Evolutionary conservation across 2,329 filamentous ascomycete genomes (phyloP), one percentile per base, ranked within the genome.

Genomic region (Dactylellina parvicollis): DNA sequence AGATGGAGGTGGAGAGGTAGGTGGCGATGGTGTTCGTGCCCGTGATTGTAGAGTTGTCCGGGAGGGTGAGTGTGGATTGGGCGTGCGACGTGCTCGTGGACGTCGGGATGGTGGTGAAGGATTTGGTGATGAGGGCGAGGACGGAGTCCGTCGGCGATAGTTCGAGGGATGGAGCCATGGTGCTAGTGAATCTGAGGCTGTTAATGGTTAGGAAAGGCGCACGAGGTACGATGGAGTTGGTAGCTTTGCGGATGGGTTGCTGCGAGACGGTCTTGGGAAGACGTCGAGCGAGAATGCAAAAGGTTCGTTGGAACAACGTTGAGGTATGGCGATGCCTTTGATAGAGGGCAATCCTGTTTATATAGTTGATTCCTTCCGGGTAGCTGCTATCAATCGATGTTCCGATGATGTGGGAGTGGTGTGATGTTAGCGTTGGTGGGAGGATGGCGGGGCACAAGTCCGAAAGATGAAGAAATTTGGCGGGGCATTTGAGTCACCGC

Each of bases 1-100:
- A 83, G 86, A 94, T 90, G 80, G 85, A 87, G 80, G 85, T 81
- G 73, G 83, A 84, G 75, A 83, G 80, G 77, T 83, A 79, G 75
- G 80, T 79, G 76, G 78, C 77, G 76, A 77, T 77, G 40, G 77
- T 76, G 57, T 77, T 77, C 10, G 77, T 76, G 49, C 77, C 77
- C 5, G 67, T 74, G 70, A 78, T 49, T 16, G 75, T 75, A 9
- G 69, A 73, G 16, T 65, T 55, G 30, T 73, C 69, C 20, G 60
- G 47, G 9, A 73, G 47, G 14, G 60, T 59, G n/a, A 73, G 69
- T 4, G 50, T 50, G 4, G 69, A 73, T 38, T 73, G 69, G 22
- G 46, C 18, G 22, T 49, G 28, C 10, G 57, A 14, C n/a, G 69
- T 28, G 38, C 26, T 57, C 2, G 69, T 16, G 26, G 44, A 47